Percentiles rank a stretch among this genome's conserved stretches.
These are phyloP conservation scores for Kluyveromyces aestuarii DNA, from an alignment of 805 yeast species.

Conservation along the genomic window DNA sequence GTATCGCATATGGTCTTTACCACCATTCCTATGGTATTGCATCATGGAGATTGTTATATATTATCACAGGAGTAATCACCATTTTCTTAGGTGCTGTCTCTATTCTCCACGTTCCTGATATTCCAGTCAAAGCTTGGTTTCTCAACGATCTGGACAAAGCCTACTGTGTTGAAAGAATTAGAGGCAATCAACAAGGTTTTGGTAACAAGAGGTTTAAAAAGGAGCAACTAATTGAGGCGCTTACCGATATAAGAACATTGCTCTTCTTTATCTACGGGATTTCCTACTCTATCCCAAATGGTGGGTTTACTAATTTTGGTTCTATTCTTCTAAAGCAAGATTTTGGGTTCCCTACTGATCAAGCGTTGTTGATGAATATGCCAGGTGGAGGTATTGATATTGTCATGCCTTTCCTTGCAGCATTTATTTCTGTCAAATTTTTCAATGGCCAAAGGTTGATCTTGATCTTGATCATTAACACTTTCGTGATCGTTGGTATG, in stretches of 20 bases:
- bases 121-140: slow-evolving; percentile 34
- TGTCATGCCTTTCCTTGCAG: slow-evolving; percentile 9
- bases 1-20: slow-evolving; percentile 40
- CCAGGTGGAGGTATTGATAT: slow-evolving; percentile 30
- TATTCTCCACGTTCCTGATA: slow-evolving; percentile 36
- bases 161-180: slow-evolving; percentile 34
- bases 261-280: slow-evolving; percentile 26
- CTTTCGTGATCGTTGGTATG: slow-evolving; percentile 8
- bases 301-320: slow-evolving; percentile 39
- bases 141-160: slow-evolving; percentile 32
- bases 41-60: slow-evolving; percentile 44
- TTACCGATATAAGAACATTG: slow-evolving; percentile 35
- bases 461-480: slow-evolving; percentile 1
- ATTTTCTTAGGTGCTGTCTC: slow-evolving; percentile 35
- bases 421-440: slow-evolving; percentile 1
- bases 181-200: slow-evolving; percentile 38
- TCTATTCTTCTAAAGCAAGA: slow-evolving; percentile 31
- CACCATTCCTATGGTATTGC: slow-evolving; percentile 25
- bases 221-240: slow-evolving; percentile 36
- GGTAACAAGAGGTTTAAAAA: slow-evolving; percentile 37
- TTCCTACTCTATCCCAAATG: slow-evolving; percentile 32
- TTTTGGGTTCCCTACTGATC: slow-evolving; percentile 25
- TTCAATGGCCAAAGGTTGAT: slow-evolving; percentile 4
- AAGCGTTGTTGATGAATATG: slow-evolving; percentile 29
- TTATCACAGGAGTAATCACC: slow-evolving; percentile 45